Evolutionary conservation across 2,329 filamentous ascomycete species (phyloP).

Genomic region (Aspergillus oerlinghausenensis): DNA sequence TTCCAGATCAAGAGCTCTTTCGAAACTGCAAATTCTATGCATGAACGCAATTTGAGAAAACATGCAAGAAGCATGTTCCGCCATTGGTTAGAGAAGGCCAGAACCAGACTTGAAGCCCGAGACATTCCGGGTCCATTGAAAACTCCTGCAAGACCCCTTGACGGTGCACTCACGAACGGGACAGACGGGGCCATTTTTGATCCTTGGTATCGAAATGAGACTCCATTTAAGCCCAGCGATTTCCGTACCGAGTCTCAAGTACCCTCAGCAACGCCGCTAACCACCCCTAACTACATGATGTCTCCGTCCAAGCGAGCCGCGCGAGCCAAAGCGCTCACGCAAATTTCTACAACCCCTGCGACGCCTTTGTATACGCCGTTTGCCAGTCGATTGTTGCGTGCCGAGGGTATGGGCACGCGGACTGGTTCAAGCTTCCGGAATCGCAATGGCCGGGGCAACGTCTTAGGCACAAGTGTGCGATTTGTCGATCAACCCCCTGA

Average conservation of each 20-base stretch:
- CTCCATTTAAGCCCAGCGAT: conserved; percentile 35
- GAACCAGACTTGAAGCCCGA: conserved; percentile 24
- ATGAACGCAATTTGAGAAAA: conserved; percentile 50
- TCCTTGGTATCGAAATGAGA: conserved; percentile 33
- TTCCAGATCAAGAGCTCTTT: conserved; percentile 51
- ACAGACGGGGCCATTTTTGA: conserved; percentile 28
- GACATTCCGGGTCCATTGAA: conserved; percentile 27
- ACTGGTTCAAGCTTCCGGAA: conserved; percentile 22
- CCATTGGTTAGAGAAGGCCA: conserved; percentile 49
- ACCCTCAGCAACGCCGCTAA: conserved; percentile 33
- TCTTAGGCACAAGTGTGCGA: conserved; percentile 36
- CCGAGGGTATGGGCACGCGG: conserved; percentile 16
- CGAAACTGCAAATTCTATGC: conserved; percentile 51
- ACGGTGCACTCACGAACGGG: conserved; percentile 15
- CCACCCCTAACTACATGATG: conserved; percentile 40
- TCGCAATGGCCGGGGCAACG: conserved; percentile 23
- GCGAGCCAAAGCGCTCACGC: conserved; percentile 37
- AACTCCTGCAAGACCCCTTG: conserved; percentile 22
- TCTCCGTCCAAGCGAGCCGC: conserved; percentile 46
- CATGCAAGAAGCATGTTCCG: conserved; percentile 53
- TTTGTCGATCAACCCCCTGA: conserved; percentile 40
- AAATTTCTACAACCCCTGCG: conserved; percentile 43
- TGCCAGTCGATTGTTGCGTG: conserved; percentile 34
- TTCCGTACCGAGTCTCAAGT: conserved; percentile 28
- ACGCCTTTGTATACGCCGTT: conserved; percentile 43